These are phyloP conservation scores for Lasiodiplodia sp. DNA, from an alignment of 2,329 filamentous ascomycete genomes.

Conservation along the genomic window DNA sequence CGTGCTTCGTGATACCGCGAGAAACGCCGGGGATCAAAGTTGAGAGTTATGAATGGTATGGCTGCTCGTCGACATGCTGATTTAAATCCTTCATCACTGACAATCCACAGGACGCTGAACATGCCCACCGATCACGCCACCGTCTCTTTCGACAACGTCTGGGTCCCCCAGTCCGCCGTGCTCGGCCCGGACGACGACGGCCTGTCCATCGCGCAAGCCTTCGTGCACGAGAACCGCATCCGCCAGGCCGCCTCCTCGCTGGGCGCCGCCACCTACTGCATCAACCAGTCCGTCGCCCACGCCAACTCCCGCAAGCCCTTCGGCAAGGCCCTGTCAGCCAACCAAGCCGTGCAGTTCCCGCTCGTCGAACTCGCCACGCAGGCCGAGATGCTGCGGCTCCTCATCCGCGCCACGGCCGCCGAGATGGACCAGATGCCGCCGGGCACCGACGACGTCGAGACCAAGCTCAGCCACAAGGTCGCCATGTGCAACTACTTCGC, in stretches of 20 bases:
- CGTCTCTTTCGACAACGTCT: slow-evolving; percentile 64
- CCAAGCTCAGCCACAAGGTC: slow-evolving; percentile 66
- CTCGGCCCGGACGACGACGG: slow-evolving; percentile 62
- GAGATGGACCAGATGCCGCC: slow-evolving; percentile 64
- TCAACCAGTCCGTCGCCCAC: slow-evolving; percentile 64
- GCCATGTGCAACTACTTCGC: slow-evolving; percentile 73
- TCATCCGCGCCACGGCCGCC: slow-evolving; percentile 67
- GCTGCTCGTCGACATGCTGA: not conserved
- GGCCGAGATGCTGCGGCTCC: slow-evolving; percentile 66
- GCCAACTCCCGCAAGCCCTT: slow-evolving; percentile 63
- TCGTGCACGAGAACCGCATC: slow-evolving; percentile 71
- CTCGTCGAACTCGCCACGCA: slow-evolving; percentile 69
- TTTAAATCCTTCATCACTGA: not conserved
- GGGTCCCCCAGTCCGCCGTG: slow-evolving; percentile 60
- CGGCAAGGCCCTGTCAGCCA: slow-evolving; percentile 63
- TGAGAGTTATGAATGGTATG: slow-evolving; percentile 64
- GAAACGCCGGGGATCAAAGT: slow-evolving; percentile 61
- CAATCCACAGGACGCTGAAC: slow-evolving; percentile 61
- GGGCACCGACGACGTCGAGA: slow-evolving; percentile 57
- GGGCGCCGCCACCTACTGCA: slow-evolving; percentile 66
- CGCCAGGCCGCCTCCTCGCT: slow-evolving; percentile 69
- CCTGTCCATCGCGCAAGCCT: slow-evolving; percentile 67
- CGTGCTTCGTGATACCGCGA: slow-evolving; percentile 66
- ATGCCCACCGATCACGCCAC: slow-evolving; percentile 73
- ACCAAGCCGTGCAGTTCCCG: slow-evolving; percentile 70